Evolutionary conservation across 148 eudicot species (phyloP).

Genomic region (Fallopia convolvulus): DNA sequence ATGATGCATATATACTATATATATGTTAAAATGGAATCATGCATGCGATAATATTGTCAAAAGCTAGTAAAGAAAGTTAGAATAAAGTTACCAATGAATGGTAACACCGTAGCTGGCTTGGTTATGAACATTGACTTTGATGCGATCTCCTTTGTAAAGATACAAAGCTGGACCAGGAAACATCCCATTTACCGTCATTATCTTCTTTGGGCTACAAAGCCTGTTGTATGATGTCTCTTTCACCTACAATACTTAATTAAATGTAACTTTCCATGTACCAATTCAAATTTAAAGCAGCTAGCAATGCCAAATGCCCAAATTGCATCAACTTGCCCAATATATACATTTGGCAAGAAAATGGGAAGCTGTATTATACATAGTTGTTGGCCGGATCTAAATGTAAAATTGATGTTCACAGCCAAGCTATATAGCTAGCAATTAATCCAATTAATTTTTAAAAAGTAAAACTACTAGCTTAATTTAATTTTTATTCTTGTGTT

Average conservation of each 20-base stretch:
- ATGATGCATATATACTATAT: too few relatives aligned
- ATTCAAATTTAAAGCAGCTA: neutral
- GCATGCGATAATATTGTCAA: too few relatives aligned
- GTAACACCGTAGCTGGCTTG: constrained; percentile 19
- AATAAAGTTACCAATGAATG: constrained; percentile 23
- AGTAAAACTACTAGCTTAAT: too few relatives aligned
- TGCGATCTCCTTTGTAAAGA: constrained; percentile 18
- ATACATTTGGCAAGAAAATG: neutral
- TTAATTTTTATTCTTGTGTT: too few relatives aligned
- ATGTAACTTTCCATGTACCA: neutral
- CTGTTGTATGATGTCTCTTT: constrained; percentile 10
- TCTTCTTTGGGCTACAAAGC: constrained; percentile 21
- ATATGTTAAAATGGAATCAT: too few relatives aligned
- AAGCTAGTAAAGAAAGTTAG: neutral
- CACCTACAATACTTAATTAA: neutral
- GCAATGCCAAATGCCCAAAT: too few relatives aligned
- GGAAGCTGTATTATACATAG: neutral
- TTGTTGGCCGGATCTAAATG: too few relatives aligned
- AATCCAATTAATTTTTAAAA: too few relatives aligned
- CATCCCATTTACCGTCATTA: constrained; percentile 26
- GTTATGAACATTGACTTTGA: constrained; percentile 21
- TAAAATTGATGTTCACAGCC: too few relatives aligned
- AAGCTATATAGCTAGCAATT: too few relatives aligned
- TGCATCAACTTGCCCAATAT: neutral
- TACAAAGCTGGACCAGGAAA: constrained; percentile 29